Evolutionary conservation across 345 rosid genomes (phyloP), one percentile per base, ranked within the genome.

Genomic region (Turnera subulata): DNA sequence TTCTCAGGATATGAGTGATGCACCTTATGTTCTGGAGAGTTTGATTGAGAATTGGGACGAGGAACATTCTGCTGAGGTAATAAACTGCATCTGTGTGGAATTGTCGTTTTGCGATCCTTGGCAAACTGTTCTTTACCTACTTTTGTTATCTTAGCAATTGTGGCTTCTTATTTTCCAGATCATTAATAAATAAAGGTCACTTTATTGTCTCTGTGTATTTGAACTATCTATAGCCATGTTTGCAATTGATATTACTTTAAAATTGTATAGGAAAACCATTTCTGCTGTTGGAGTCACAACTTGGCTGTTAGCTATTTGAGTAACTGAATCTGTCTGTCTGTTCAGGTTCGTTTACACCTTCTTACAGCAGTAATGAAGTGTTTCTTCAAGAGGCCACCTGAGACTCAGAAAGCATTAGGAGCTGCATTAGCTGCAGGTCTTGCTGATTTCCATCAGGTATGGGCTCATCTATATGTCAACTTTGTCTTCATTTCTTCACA

Each of bases 1-100:
- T 82, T 84, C 99, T 50, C 96, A 82, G 73, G 99, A 93, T 65
- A 93, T 93, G 99, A 82, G 67, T 35, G 97, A 93, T 79, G 91
- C 99, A 69, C 97, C 97, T 62, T 93, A 93, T 63, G 66, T 89
- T 56, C 77, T 93, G 70, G 94, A 87, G 81, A 82, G 90, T 66
- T 74, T 89, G 70, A 74, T 78, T 43, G 97, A 86, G 63, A 87
- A 78, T 73, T 93, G 99, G 99, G 93, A 91, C 53, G 98, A 89
- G 16, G 99, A 93, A 73, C 86, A 80, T 74, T 87, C 99, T 15
- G 82, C 96, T 57, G 97, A 85, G 91, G 98, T 89, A 75, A 58
- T 55, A n/a, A 49, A 38, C 35, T 62, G 21, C 39, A 50, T 46
- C 52, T 55, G 13, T 55, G 19, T 59, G 49, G 24, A 22, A 29